Conservation (phyloP, 345 rosid species). For the Melaleuca alternifolia region DNA sequence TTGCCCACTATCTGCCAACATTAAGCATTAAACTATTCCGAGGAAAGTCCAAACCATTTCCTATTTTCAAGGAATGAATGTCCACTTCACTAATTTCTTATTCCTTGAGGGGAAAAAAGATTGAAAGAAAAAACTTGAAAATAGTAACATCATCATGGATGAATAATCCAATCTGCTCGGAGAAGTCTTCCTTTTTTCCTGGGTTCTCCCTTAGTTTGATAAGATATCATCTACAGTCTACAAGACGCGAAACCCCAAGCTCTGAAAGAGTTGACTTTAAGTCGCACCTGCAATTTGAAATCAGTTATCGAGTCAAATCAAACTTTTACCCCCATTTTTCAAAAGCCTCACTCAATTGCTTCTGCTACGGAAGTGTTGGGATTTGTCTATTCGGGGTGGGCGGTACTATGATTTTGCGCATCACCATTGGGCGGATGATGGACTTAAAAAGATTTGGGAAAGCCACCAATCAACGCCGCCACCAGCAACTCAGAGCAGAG, state of each 20-base stretch:
- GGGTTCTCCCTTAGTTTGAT: neutral
- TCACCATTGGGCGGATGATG: neutral
- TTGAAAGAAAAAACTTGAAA: neutral
- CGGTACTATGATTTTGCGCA: slow-evolving; percentile 2
- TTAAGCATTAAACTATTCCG: neutral
- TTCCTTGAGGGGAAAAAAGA: neutral
- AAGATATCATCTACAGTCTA: neutral
- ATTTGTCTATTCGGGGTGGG: neutral
- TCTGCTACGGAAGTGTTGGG: neutral
- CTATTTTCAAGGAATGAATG: neutral
- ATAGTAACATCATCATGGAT: neutral
- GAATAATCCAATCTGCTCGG: neutral
- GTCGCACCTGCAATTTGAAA: neutral
- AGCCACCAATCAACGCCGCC: slow-evolving; percentile 5
- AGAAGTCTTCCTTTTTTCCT: neutral
- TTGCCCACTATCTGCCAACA: neutral
- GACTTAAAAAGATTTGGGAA: neutral
- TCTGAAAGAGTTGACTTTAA: neutral
- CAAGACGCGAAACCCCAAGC: neutral
- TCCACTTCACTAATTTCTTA: neutral
- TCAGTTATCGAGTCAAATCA: slow-evolving; percentile 3
- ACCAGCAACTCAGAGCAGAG: neutral
- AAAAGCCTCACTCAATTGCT: neutral
- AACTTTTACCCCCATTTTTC: neutral
- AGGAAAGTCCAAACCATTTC: neutral